Evolutionary conservation across 257 asterid genomes (phyloP), one percentile per base, ranked within the genome.

Genomic region (Verbena officinalis): DNA sequence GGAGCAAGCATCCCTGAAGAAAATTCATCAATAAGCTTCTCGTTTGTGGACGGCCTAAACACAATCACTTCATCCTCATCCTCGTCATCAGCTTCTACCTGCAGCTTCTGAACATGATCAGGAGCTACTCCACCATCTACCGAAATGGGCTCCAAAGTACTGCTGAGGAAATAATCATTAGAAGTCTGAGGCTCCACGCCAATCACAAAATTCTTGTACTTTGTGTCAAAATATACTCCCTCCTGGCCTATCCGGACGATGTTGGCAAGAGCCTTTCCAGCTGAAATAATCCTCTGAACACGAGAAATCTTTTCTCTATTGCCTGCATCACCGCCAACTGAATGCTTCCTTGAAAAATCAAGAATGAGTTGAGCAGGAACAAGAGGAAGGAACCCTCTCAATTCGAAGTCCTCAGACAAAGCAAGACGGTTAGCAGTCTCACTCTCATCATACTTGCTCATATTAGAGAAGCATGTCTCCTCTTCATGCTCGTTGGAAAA

Each of bases 51-150:
- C 7, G 99, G 99, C 84, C 85, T 88, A 71, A 94, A 94, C 43
- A 94, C 81, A 59, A 94, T 94, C 73, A 88, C 97, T 78, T 89
- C 96, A 16, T 89, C 97, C n/a, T 84, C 95, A 59, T 85, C 97
- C 67, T 90, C 99, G 31, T 60, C 78, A 55, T 82, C 94, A 49
- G 74, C 49, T 23, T 58, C 71, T 38, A 60, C 72, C 48, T 75
- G 76, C 16, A 73, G 59, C 76, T 77, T 78, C 50, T 80, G 63
- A 49, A 64, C 74, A 48, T 62, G 64, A 62, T 33, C 75, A 31
- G 67, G 27, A 65, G 59, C 42, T 69, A 66, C 36, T 59, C 68
- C 75, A 38, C 59, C 70, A 21, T 70, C 73, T 40, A 59, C 73
- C 15, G 77, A 60, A 24, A 49, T 69, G 44, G 85, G 59, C 49